Percentiles rank a stretch among this genome's conserved stretches.
Evolutionary conservation across 148 eudicot genomes (phyloP).

Genomic region (Diospyros kaki): DNA sequence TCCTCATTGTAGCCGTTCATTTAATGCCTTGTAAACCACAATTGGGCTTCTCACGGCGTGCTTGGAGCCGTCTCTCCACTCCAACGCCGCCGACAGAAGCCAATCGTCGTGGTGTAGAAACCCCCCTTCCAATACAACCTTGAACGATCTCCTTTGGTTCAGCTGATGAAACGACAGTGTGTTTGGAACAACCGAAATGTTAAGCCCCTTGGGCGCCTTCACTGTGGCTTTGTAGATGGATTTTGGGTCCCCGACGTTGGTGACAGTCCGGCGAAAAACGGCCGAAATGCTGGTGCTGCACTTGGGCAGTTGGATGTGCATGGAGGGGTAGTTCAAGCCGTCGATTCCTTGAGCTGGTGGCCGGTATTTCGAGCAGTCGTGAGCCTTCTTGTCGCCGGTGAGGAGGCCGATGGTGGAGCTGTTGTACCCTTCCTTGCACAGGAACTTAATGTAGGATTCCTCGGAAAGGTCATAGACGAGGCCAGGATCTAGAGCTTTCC

Average conservation of each 20-base stretch:
- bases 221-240: slow-evolving; percentile 44
- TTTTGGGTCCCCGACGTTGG: slow-evolving; percentile 43
- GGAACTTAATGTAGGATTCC: slow-evolving; percentile 47
- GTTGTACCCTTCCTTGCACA: slow-evolving; percentile 71
- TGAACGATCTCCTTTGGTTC: slow-evolving; percentile 41
- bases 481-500: slow-evolving; percentile 59
- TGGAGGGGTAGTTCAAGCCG: slow-evolving; percentile 82
- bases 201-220: slow-evolving; percentile 25
- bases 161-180: slow-evolving; percentile 28
- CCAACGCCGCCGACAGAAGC: slow-evolving; percentile 28
- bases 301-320: slow-evolving; percentile 39
- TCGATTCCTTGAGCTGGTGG: slow-evolving; percentile 38
- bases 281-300: slow-evolving; percentile 19
- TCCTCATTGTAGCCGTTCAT: too few relatives aligned
- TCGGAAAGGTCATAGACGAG: slow-evolving; percentile 52
- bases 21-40: slow-evolving; percentile 9
- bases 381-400: slow-evolving; percentile 26
- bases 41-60: slow-evolving; percentile 64
- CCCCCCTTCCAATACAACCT: slow-evolving; percentile 42
- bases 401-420: slow-evolving; percentile 31
- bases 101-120: slow-evolving; percentile 13
- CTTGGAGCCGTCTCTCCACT: slow-evolving; percentile 40
- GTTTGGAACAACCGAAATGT: slow-evolving; percentile 44
- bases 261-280: slow-evolving; percentile 51
- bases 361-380: slow-evolving; percentile 47